These are phyloP conservation scores for Peronospora destructor DNA, from an alignment of 352 stramenopile species.

Conservation along the genomic window DNA sequence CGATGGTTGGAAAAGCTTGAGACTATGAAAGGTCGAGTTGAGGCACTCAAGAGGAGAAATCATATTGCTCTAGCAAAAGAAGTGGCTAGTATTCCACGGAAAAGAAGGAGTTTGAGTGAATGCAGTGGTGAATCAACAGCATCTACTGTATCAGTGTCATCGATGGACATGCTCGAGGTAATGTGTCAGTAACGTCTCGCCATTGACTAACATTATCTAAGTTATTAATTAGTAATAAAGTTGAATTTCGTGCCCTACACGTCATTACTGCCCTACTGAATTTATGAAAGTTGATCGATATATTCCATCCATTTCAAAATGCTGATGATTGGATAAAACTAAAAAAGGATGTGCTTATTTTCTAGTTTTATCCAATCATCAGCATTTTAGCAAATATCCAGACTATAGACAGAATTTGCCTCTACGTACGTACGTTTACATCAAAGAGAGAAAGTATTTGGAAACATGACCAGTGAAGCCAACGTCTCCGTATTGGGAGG, in stretches of 20 bases:
- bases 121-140: slow-evolving; percentile 31
- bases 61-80: slow-evolving; percentile 19
- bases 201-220: slow-evolving; percentile 17
- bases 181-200: slow-evolving; percentile 14
- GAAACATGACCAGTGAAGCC: slow-evolving; percentile 30
- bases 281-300: too few species aligned
- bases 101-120: slow-evolving; percentile 30
- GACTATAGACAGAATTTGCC: too few species aligned
- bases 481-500: slow-evolving; percentile 52
- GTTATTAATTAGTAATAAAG: slow-evolving; percentile 22
- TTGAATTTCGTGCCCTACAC: not conserved
- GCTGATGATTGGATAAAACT: slow-evolving; percentile 1
- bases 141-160: slow-evolving; percentile 29
- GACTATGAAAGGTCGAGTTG: slow-evolving; percentile 26
- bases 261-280: too few species aligned
- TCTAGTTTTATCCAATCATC: not conserved
- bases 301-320: too few species aligned
- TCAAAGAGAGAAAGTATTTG: slow-evolving; percentile 21
- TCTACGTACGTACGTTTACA: slow-evolving; percentile 11
- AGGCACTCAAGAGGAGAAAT: slow-evolving; percentile 26
- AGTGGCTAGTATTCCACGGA: slow-evolving; percentile 15
- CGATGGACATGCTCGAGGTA: slow-evolving; percentile 23
- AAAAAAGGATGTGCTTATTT: too few species aligned
- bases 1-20: slow-evolving; percentile 30
- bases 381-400: not conserved